Evolutionary conservation across 345 rosid genomes (phyloP), one percentile per base, ranked within the genome.

Genomic region (Erodium maritimum): DNA sequence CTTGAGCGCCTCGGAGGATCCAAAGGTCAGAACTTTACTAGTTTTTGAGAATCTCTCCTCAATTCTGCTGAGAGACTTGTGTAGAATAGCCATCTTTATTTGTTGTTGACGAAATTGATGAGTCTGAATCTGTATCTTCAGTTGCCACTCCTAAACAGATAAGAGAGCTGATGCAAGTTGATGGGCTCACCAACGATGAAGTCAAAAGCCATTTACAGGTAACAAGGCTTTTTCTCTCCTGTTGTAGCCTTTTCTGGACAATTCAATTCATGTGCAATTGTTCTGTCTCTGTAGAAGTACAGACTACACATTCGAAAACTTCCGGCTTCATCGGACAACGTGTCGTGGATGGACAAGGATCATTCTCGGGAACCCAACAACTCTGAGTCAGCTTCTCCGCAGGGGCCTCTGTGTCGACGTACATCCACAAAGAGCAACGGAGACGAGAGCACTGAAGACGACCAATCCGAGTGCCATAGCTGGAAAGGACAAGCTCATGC

Each of bases 1-100:
- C 99, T 93, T 66, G 91, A 89, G 48, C 91, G 87, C 54, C 96
- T 93, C 0, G 99, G 99, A 20, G 96, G 99, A 19, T 83, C 96
- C 16, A 91, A 83, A 57, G 85, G 99, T 93, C 14, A 42, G 48
- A 14, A 9, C 14, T 29, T 29, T 3, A 29, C 3, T 3, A 29
- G 34, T 29, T 8, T 29, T 29, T 3, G 34, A 29, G 9, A 6
- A 23, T 51, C 17, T 61, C 54, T n/a, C 61, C 25, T 51, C 24
- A 22, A 55, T 42, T 20, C 17, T 55, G 66, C 20, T 60, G 61
- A 19, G n/a, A n/a, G n/a, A n/a, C n/a, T n/a, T n/a, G n/a, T n/a
- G n/a, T n/a, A n/a, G n/a, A n/a, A n/a, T n/a, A n/a, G n/a, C n/a
- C n/a, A n/a, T n/a, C n/a, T n/a, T n/a, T n/a, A n/a, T n/a, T n/a